Conservation (phyloP, 495 filamentous ascomycete species). For the Aspergillus campestris region DNA sequence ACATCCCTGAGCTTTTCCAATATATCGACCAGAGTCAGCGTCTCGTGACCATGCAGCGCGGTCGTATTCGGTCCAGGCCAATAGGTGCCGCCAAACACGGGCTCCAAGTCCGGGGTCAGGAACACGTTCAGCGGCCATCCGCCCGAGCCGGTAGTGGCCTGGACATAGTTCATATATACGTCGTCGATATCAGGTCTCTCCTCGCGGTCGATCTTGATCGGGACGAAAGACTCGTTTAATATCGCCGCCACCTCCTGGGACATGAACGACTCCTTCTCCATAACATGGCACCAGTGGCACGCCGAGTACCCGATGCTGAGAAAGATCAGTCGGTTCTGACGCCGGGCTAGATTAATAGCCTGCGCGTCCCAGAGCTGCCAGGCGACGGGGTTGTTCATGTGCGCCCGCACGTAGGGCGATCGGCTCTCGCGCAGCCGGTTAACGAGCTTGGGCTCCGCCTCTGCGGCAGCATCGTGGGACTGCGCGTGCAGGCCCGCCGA, state of each 20-base stretch:
- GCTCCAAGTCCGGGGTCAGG: conserved; percentile 84
- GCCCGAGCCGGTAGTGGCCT: conserved; percentile 84
- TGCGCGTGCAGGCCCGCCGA: conserved; percentile 22
- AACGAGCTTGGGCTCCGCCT: conserved; percentile 34
- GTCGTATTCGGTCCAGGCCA: conserved; percentile 74
- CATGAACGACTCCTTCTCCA: conserved; percentile 89
- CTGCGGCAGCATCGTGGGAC: conserved; percentile 16
- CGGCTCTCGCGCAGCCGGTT: conserved; percentile 68
- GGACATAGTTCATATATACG: conserved; percentile 97
- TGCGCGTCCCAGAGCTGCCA: conserved; percentile 88
- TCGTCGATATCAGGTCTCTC: conserved; percentile 93
- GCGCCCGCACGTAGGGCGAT: conserved; percentile 74
- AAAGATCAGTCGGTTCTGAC: conserved; percentile 79
- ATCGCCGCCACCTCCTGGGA: conserved; percentile 70
- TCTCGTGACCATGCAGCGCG: conserved; percentile 39
- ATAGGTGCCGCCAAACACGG: conserved; percentile 94
- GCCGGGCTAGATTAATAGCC: conserved; percentile 65
- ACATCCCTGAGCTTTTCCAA: conserved; percentile 70
- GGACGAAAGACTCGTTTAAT: conserved; percentile 82
- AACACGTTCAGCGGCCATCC: conserved; percentile 98
- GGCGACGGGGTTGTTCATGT: conserved; percentile 78
- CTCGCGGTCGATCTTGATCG: conserved; percentile 89
- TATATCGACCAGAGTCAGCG: conserved; percentile 69
- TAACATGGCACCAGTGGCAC: conserved; percentile 93
- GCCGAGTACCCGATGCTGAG: conserved; percentile 93